These are phyloP conservation scores for Kondoa subrosea DNA, from an alignment of 768 basidiomycete species.

Conservation along the genomic window DNA sequence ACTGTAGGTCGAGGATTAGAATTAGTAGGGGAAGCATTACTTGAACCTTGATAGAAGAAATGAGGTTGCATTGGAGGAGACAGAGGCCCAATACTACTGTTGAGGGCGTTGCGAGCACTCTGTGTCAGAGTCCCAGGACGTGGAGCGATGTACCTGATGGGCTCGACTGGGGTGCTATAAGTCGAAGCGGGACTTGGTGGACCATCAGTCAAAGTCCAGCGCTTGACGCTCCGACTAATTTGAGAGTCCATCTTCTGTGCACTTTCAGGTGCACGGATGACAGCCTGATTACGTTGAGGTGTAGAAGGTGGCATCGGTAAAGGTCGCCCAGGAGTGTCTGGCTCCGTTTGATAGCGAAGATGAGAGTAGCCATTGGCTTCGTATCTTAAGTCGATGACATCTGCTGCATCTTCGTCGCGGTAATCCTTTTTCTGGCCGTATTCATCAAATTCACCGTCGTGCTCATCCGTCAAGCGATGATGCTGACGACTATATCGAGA, in stretches of 20 bases:
- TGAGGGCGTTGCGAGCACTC: neutral
- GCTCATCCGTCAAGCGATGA: neutral
- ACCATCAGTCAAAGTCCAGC: conserved; percentile 3
- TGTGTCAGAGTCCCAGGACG: neutral
- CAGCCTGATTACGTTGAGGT: no score
- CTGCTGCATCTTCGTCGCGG: neutral
- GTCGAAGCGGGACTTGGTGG: neutral
- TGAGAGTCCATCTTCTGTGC: neutral
- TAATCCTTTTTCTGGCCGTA: neutral
- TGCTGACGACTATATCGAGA: neutral
- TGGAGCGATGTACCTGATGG: neutral
- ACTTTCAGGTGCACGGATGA: neutral
- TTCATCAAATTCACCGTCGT: neutral
- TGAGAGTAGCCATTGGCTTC: neutral
- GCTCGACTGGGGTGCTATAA: neutral
- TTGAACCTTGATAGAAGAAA: conserved; percentile 2
- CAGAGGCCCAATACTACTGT: neutral
- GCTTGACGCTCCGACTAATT: neutral
- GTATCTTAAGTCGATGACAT: neutral
- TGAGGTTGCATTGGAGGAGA: conserved; percentile 4
- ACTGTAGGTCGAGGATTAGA: no score
- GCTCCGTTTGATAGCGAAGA: neutral
- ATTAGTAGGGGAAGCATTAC: no score
- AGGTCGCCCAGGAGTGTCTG: neutral
- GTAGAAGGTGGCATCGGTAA: neutral